Conservation (phyloP, 2,329 filamentous ascomycete species). For the Botrytis deweyae region DNA sequence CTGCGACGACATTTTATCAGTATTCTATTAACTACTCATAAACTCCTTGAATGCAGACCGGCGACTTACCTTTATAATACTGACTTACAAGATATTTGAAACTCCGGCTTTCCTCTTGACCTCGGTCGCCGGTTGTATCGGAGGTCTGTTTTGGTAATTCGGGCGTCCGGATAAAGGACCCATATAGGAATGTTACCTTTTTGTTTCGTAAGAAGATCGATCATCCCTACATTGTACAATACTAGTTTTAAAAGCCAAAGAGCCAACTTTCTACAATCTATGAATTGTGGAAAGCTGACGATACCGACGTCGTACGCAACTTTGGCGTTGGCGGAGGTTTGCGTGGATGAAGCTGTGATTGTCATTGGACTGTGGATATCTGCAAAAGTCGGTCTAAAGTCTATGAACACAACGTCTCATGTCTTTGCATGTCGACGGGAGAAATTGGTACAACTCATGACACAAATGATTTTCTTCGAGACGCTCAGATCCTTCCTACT, state of each 20-base stretch:
- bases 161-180: slow-evolving; percentile 5
- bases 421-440: background rate
- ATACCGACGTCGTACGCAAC: background rate
- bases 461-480: too few species aligned
- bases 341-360: background rate
- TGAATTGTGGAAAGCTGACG: background rate
- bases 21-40: background rate
- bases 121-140: slow-evolving; percentile 6
- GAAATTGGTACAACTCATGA: background rate
- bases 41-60: background rate
- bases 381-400: background rate
- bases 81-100: background rate
- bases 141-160: background rate
- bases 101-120: slow-evolving; percentile 6
- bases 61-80: background rate
- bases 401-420: background rate
- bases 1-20: slow-evolving; percentile 11
- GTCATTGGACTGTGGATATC: background rate
- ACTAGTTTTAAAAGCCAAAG: background rate
- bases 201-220: background rate
- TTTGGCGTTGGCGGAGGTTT: background rate
- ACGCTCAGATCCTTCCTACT: background rate
- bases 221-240: background rate
- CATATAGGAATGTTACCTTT: background rate
- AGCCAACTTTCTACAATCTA: background rate